phyloP scores from a whole-genome alignment of 2,329 filamentous ascomycete species.

The Diaporthe capsici region DNA sequence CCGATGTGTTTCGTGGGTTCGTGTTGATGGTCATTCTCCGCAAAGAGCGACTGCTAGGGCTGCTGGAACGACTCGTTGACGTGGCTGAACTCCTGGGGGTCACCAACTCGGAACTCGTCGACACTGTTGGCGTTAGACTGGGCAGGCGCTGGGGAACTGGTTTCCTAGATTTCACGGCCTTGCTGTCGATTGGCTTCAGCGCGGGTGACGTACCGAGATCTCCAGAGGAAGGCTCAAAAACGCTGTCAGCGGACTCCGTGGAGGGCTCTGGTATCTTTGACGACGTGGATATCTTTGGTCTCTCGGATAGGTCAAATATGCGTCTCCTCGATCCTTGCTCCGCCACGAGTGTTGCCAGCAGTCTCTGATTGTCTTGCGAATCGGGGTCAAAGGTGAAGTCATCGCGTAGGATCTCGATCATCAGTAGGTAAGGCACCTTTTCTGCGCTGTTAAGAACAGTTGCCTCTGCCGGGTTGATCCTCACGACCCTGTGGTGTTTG shows the following conservation, averaged over 20 bases:
- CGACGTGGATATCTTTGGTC: conserved; percentile 66
- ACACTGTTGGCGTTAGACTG: conserved; percentile 72
- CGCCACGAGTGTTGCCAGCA: conserved; percentile 70
- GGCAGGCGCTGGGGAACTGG: conserved; percentile 68
- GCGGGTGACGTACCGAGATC: conserved; percentile 83
- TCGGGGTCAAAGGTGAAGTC: conserved; percentile 88
- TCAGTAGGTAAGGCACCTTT: conserved; percentile 86
- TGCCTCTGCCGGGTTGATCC: conserved; percentile 85
- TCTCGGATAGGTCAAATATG: conserved; percentile 79
- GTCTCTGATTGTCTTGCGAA: conserved; percentile 77
- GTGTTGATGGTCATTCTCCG: conserved; percentile 71
- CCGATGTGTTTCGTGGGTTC: conserved; percentile 65
- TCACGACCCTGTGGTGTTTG: conserved; percentile 85
- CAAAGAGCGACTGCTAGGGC: conserved; percentile 67
- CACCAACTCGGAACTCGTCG: conserved; percentile 68
- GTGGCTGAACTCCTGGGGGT: conserved; percentile 80
- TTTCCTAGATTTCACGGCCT: conserved; percentile 33
- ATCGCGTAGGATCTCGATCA: conserved; percentile 86
- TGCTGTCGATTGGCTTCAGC: conserved; percentile 68
- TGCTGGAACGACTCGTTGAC: conserved; percentile 77
- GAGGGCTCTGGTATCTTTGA: conserved; percentile 57
- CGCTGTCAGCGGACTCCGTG: conserved; percentile 74
- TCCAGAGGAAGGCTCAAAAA: conserved; percentile 85
- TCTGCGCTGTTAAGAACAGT: conserved; percentile 90
- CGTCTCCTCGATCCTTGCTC: conserved; percentile 71